Evolutionary conservation across 805 yeast species (phyloP).

Genomic region (Pichia thaimueangensis): DNA sequence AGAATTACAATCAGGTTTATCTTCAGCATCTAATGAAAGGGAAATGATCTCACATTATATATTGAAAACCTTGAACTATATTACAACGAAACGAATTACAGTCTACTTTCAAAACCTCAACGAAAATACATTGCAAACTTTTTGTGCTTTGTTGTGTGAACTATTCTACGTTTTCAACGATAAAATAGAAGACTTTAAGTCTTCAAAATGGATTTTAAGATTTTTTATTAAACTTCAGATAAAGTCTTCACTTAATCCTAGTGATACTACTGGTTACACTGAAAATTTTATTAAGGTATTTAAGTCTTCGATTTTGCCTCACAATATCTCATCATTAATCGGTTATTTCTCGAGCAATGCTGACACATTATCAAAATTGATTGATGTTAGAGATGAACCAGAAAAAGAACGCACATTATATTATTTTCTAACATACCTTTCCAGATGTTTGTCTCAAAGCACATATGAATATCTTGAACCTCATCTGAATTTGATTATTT

Average conservation of each 20-base stretch:
- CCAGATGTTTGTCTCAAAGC: background rate
- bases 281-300: background rate
- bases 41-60: conserved; percentile 39
- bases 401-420: background rate
- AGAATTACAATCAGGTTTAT: background rate
- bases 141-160: background rate
- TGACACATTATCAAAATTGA: background rate
- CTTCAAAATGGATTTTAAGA: conserved; percentile 10
- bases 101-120: conserved; percentile 31
- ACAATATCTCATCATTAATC: background rate
- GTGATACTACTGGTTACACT: background rate
- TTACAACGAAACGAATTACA: conserved; percentile 69
- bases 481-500: conserved; percentile 55
- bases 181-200: background rate
- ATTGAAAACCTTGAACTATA: conserved; percentile 72
- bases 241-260: background rate
- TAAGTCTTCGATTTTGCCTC: background rate
- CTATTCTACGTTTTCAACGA: background rate
- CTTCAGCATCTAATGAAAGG: background rate
- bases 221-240: conserved; percentile 8
- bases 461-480: conserved; percentile 42
- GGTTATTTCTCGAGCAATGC: background rate
- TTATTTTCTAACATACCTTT: conserved; percentile 4
- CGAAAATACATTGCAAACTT: conserved; percentile 3
- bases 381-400: background rate